phyloP scores from a whole-genome alignment of 306 rosid genomes.

The Lagenaria siceraria region DNA sequence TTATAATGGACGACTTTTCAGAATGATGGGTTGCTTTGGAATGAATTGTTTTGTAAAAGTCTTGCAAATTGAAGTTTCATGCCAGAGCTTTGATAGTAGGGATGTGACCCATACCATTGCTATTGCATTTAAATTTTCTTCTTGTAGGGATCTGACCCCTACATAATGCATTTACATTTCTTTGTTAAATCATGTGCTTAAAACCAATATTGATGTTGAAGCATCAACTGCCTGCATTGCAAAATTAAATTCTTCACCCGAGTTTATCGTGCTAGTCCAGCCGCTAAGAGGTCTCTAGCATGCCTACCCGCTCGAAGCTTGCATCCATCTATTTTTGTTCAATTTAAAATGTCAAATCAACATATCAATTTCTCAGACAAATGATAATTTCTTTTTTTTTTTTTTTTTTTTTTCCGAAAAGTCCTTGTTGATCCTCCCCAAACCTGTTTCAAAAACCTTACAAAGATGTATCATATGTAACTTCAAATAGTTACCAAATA shows the following conservation, averaged over 20 bases:
- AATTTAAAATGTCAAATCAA: not conserved
- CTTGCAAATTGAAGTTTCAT: not conserved
- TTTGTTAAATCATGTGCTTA: not conserved
- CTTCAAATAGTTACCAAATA: not conserved
- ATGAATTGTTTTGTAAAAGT: no score
- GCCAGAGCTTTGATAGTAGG: not conserved
- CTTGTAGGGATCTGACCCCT: not conserved
- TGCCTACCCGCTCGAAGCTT: not conserved
- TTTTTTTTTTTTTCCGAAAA: no score
- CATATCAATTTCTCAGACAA: not conserved
- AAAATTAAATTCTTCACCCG: not conserved
- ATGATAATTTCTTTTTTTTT: no score
- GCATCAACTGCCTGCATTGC: not conserved
- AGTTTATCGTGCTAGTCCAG: not conserved
- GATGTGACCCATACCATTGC: not conserved
- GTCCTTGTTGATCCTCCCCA: no score
- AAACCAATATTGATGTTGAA: not conserved
- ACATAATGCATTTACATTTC: not conserved
- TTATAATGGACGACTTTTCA: no score
- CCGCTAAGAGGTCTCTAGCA: not conserved
- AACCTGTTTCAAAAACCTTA: no score
- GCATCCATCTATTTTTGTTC: no score
- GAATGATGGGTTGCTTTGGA: no score
- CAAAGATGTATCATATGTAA: no score
- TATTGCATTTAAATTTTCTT: not conserved